Base-by-base conservation (phyloP, 495 filamentous ascomycete species). In the Xylaria longipes region DNA sequence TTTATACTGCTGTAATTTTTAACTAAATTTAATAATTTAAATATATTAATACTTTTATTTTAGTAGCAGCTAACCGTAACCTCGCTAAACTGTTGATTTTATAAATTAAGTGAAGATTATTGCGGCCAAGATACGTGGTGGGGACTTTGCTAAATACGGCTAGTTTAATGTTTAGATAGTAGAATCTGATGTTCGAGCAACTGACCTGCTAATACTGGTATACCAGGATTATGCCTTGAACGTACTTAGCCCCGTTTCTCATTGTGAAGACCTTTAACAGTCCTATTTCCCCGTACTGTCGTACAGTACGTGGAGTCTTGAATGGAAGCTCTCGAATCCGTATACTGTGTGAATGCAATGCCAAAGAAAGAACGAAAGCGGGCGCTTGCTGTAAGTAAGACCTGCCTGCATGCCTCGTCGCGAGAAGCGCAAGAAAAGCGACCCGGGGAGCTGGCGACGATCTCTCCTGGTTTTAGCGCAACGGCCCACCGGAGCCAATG, bases 381-480 rank as follows among this genome's bases (percentile, higher is more conserved):
- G 14, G 29, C 60, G 37, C 31, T 60, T 41, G 60, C 22, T 63
- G 37, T 63, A 17, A 41, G 65, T n/a, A n/a, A n/a, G n/a, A n/a
- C n/a, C n/a, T n/a, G 25, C 65, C 39, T 56, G 35, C 65, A 54
- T 56, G 65, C 65, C 48, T 65, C 9, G 29, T 52, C 39, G 45
- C 45, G 12, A 66, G 45, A 66, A 43, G 17, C 29, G 20, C 20
- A 25, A 61, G 31, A 65, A 37, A 11, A 43, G 31, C 37, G 54
- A 60, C 56, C 66, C 56, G 27, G 25, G 54, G 39, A 29, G 39
- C 66, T 61, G 66, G 56, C 56, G 66, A 35, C 54, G 66, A 69
- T 69, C 66, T 58, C 56, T 69, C 37, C 66, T 69, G 1, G 43
- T 46, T 68, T 27, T 46, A 69, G 66, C 66, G 52, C 52, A 12